phyloP scores from a whole-genome alignment of 768 basidiomycete species.

The Lactarius deliciosus region DNA sequence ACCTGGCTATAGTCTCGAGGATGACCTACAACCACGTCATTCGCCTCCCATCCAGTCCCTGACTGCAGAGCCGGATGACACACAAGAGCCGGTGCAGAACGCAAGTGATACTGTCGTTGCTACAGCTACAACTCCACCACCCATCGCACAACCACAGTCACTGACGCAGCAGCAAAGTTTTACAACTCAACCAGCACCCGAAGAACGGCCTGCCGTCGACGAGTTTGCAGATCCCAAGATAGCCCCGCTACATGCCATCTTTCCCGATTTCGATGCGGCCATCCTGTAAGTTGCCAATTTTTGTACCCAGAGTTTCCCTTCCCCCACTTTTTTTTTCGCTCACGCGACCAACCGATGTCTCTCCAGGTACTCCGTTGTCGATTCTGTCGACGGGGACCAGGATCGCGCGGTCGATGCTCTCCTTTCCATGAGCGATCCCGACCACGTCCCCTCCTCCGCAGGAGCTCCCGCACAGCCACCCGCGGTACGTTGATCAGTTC shows the following conservation, averaged over 20 bases:
- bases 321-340: not conserved
- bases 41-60: not conserved
- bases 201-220: conserved; percentile 14
- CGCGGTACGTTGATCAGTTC: conserved; percentile 8
- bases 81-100: not conserved
- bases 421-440: conserved; percentile 84
- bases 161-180: not conserved
- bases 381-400: conserved; percentile 68
- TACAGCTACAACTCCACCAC: not conserved
- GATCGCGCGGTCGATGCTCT: conserved; percentile 75
- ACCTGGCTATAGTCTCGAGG: conserved; percentile 23
- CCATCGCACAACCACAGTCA: not conserved
- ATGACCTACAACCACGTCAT: conserved; percentile 1
- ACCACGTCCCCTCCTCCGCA: conserved; percentile 50
- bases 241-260: conserved; percentile 28
- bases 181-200: not conserved
- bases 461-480: conserved; percentile 14
- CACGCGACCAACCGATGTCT: not conserved
- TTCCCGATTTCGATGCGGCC: conserved; percentile 29
- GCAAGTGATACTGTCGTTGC: not conserved
- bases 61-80: conserved; percentile 7
- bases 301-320: not conserved
- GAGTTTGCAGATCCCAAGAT: conserved; percentile 30
- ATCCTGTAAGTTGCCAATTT: conserved; percentile 17
- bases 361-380: conserved; percentile 47